These are phyloP conservation scores for Apiospora phragmitis DNA, from an alignment of 2,329 filamentous ascomycete genomes.

Conservation along the genomic window DNA sequence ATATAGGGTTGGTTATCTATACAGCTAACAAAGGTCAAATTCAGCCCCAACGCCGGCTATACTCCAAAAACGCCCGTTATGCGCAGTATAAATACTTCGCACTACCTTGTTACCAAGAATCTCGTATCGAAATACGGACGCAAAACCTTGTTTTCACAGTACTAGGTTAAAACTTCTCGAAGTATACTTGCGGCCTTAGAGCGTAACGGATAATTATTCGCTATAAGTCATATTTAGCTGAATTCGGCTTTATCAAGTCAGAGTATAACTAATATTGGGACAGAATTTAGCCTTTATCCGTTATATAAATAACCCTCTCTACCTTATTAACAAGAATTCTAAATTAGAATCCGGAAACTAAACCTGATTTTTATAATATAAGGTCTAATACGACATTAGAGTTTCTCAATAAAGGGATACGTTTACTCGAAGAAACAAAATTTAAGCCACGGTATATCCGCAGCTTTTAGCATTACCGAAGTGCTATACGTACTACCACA, in stretches of 20 bases:
- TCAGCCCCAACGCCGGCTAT: background rate
- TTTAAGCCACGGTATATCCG: background rate
- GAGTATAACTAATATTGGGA: background rate
- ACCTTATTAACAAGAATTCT: background rate
- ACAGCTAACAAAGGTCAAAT: background rate
- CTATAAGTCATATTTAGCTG: background rate
- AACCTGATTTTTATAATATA: background rate
- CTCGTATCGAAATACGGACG: background rate
- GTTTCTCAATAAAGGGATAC: background rate
- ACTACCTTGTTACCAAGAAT: background rate
- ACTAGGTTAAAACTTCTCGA: background rate
- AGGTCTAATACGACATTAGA: background rate
- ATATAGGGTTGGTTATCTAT: background rate
- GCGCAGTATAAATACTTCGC: background rate
- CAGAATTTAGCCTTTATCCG: background rate
- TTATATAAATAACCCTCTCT: background rate
- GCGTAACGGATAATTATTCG: background rate
- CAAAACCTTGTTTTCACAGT: background rate
- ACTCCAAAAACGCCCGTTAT: background rate
- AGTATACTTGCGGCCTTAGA: background rate
- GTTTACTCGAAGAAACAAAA: background rate
- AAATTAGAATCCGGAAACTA: background rate
- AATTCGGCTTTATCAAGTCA: background rate
- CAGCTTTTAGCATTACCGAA: background rate
- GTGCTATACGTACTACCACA: background rate